These are phyloP conservation scores for Bryopsis sp. DNA, from an alignment of 139 green algal species.

Conservation along the genomic window DNA sequence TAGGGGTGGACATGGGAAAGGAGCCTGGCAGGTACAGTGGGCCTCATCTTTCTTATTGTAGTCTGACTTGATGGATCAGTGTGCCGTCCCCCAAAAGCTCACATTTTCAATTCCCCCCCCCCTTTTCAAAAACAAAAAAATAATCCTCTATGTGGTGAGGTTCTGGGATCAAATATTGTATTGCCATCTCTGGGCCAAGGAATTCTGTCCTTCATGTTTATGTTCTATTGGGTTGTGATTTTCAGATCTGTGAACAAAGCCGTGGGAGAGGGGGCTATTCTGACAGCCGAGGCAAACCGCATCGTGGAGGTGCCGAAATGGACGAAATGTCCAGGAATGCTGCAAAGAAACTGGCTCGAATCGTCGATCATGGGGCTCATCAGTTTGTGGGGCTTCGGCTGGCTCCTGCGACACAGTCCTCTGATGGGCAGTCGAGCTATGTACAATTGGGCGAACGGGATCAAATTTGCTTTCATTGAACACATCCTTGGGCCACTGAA, in stretches of 20 bases:
- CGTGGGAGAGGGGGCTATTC: neutral
- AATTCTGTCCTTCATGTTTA: neutral
- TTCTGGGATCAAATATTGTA: neutral
- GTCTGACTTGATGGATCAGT: too few relatives aligned
- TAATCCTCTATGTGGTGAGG: neutral
- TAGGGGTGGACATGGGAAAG: too few relatives aligned
- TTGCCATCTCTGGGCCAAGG: neutral
- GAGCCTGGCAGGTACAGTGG: too few relatives aligned
- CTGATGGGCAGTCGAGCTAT: conserved; percentile 12
- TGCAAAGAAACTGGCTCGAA: conserved; percentile 4
- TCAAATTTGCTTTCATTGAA: conserved; percentile 9
- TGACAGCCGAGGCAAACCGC: neutral
- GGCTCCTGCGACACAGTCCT: conserved; percentile 10
- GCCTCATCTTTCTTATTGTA: too few relatives aligned
- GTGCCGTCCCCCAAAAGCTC: too few relatives aligned
- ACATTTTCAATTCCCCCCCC: neutral
- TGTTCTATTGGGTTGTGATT: neutral
- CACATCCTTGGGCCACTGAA: conserved; percentile 6
- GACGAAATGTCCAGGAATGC: neutral
- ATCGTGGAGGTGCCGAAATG: conserved; percentile 6
- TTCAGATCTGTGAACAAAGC: neutral
- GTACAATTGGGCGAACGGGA: neutral
- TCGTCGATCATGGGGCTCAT: neutral
- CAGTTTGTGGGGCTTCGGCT: neutral
- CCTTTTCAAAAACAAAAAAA: neutral